A percentile compares a stretch with the other conserved stretches of the same genome.
Evolutionary conservation across 2,329 filamentous ascomycete species (phyloP).

Genomic region (Lachnellula arida): DNA sequence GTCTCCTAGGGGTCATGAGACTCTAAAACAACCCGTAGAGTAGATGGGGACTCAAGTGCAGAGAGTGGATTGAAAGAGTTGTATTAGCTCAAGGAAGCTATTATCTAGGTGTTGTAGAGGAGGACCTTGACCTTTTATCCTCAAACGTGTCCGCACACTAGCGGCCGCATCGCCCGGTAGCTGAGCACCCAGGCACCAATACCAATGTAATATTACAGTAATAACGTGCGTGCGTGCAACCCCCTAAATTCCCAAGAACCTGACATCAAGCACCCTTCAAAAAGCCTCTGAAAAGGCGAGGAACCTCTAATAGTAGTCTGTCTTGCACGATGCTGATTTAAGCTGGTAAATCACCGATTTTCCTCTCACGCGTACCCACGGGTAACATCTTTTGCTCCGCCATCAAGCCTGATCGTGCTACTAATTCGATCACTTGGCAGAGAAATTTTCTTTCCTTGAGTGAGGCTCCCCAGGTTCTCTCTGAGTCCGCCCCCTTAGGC

Average conservation of each 20-base stretch:
- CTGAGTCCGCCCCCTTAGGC: constrained; percentile 4
- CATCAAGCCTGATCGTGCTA: constrained; percentile 41
- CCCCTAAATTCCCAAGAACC: neutral
- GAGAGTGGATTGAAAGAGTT: too few species aligned
- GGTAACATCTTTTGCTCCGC: constrained; percentile 41
- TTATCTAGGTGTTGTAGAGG: too few species aligned
- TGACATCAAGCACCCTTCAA: neutral
- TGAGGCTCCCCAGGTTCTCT: constrained; percentile 9
- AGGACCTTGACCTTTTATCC: too few species aligned
- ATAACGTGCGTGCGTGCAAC: too few species aligned
- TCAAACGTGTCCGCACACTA: too few species aligned
- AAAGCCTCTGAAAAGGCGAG: neutral
- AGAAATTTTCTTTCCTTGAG: constrained; percentile 47
- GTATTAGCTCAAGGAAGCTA: too few species aligned
- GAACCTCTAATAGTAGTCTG: neutral
- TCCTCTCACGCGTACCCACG: constrained; percentile 46
- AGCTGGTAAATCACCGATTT: constrained; percentile 30
- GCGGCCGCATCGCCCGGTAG: too few species aligned
- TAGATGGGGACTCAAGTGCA: too few species aligned
- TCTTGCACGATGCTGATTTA: constrained; percentile 5
- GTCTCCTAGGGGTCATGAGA: too few species aligned
- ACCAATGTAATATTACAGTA: too few species aligned
- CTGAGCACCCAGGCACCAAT: too few species aligned
- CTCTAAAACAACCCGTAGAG: too few species aligned
- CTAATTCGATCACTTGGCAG: constrained; percentile 46